Percentiles rank a stretch among this genome's conserved stretches.
Conservation (phyloP, 441 rosid species). For the Macaranga tanarius region DNA sequence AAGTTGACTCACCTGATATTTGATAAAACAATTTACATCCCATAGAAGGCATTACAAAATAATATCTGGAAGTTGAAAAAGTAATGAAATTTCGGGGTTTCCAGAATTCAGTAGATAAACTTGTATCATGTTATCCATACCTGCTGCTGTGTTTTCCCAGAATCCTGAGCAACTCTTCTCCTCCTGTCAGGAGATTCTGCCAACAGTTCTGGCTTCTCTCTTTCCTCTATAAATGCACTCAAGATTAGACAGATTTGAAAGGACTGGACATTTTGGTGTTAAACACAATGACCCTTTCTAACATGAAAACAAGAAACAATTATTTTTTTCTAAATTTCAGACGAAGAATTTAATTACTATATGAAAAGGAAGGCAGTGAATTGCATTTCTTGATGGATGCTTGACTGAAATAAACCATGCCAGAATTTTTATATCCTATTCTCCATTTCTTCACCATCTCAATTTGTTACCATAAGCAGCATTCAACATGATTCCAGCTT, state of each 20-base stretch:
- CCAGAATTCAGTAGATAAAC: not conserved
- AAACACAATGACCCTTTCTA: not conserved
- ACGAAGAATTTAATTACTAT: no score
- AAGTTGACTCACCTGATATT: slow-evolving; percentile 81
- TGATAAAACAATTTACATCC: slow-evolving; percentile 18
- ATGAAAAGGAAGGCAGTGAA: not conserved
- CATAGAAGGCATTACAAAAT: not conserved
- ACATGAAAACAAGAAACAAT: slow-evolving; percentile 4
- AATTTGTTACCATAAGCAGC: not conserved
- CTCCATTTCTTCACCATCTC: not conserved
- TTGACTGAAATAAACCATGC: not conserved
- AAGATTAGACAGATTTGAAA: slow-evolving; percentile 18
- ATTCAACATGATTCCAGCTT: not conserved
- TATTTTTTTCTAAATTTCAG: not conserved
- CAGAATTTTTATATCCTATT: not conserved
- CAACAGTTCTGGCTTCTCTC: slow-evolving; percentile 90
- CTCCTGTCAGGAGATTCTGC: slow-evolving; percentile 86
- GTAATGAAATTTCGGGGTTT: not conserved
- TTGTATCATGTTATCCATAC: slow-evolving; percentile 30
- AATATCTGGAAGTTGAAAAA: not conserved
- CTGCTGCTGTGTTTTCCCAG: slow-evolving; percentile 92
- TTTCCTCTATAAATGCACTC: slow-evolving; percentile 66
- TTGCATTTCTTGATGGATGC: not conserved
- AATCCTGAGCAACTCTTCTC: slow-evolving; percentile 78
- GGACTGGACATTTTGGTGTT: not conserved